Evolutionary conservation across 2,329 filamentous ascomycete genomes (phyloP), one percentile per base, ranked within the genome.

Genomic region (Scedosporium apiospermum): DNA sequence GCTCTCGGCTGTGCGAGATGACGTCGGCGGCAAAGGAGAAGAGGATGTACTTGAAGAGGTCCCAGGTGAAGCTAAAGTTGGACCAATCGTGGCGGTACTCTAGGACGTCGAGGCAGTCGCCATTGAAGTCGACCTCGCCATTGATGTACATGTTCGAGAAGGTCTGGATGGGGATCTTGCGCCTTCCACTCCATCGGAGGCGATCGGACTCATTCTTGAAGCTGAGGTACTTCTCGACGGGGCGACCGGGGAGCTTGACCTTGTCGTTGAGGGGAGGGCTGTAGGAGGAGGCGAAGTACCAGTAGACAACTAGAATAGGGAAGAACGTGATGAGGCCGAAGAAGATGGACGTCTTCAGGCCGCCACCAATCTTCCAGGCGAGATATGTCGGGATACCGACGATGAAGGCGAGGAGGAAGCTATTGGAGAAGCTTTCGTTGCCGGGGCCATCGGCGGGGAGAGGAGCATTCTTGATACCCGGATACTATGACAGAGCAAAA

Each of bases 81-180:
- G 91, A 91, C 95, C 95, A 98, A 76, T 99, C 95, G 74, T 98
- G 93, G 71, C 95, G 84, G 80, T 95, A 95, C 78, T 98, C 95
- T 76, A 98, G 78, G 58, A 90, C 81, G 72, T 98, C 93, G 66
- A 98, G 83, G 70, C 83, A 85, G 76, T 98, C 95, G 64, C 92
- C 93, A 75, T 96, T 98, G 83, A 97, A 93, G 69, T 96, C 91
- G 66, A 96, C 92, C 64, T 96, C 87, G 64, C 91, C 91, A 72
- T 95, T 89, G 77, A 98, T 96, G 82, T 97, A 98, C 89, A 93
- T 96, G 78, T 97, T 93, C 74, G 96, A 88, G 82, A 98, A 98
- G 26, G 91, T 96, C 80, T 96, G 88, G 81, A 96, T 88, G 62
- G 91, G 88, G 65, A 95, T 91, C 79, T 89, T 93, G 78, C 84